Evolutionary conservation across 768 basidiomycete species (phyloP), one percentile per base, ranked within the genome.

Genomic region (Podaxis pistillaris): DNA sequence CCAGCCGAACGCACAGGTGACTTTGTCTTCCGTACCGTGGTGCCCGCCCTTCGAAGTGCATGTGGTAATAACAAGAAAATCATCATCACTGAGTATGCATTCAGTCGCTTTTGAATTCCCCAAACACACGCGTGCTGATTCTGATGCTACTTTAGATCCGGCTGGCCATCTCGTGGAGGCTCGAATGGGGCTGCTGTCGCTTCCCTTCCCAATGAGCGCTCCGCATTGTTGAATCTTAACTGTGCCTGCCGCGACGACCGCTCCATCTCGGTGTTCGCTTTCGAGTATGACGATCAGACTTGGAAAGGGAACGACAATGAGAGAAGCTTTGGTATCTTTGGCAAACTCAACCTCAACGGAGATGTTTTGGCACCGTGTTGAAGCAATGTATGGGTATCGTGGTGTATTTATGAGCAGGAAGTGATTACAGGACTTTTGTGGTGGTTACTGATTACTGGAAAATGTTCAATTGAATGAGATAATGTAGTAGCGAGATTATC

Each of bases 161-260:
- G 78, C 28, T 80, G 77, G 78, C 76, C 79, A 13, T 79, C 79
- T 8, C 70, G 77, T 26, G 79, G 79, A 4, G 53, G 61, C 4
- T 64, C 56, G 11, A 64, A 66, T 41, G 73, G 75, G 22, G 68
- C 53, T 0, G 78, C 75, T 1, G 73, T 71, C 4, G 68, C 75
- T 7, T 75, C 75, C 0, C 50, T 72, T 7, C 56, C 15, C 0
- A 72, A 79, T 60, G 75, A 78, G 57, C 66, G 65, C 17, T 70
- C 67, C 17, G 78, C 78, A 1, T 62, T 79, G 9, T 55, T 67
- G 8, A 76, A 69, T 30, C 66, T 78, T n/a, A 78, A 77, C 65
- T 78, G 77, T 59, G 77, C 75, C 4, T 67, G 66, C 50, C 63
- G 68, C 8, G 67, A 71, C 54, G 75, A 75, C 56, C 68, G 63